Conservation (phyloP, 2,329 filamentous ascomycete species). For the Penicillium sp. region DNA sequence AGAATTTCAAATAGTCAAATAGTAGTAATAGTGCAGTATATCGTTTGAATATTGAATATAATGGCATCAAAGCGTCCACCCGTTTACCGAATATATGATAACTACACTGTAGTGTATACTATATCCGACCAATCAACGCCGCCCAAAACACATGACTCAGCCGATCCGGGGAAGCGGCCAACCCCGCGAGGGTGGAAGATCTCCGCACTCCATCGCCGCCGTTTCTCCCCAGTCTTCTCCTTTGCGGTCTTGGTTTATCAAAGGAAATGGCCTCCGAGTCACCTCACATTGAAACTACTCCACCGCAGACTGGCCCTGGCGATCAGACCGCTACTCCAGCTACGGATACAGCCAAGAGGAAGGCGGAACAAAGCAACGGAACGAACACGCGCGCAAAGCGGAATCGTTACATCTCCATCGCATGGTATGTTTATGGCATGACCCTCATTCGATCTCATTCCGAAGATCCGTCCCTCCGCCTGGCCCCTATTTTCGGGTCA, state of each 20-base stretch:
- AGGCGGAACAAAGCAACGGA: constrained; percentile 49
- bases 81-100: too few species aligned
- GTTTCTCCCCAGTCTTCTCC: constrained; percentile 14
- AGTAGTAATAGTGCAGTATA: too few species aligned
- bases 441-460: constrained; percentile 13
- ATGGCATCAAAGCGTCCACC: too few species aligned
- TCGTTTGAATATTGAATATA: too few species aligned
- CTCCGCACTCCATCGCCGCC: constrained; percentile 36
- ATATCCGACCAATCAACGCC: constrained; percentile 13
- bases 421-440: constrained; percentile 55
- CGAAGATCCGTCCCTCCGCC: not conserved
- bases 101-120: too few species aligned
- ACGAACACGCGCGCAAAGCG: constrained; percentile 63
- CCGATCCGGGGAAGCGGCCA: constrained; percentile 39
- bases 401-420: constrained; percentile 70
- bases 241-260: constrained; percentile 5
- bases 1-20: too few species aligned
- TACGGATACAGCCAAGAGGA: constrained; percentile 44
- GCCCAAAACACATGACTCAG: constrained; percentile 24
- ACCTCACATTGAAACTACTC: constrained; percentile 32
- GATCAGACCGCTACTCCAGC: constrained; percentile 29
- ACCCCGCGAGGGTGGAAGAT: constrained; percentile 39
- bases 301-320: constrained; percentile 26
- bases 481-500: not conserved
- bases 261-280: constrained; percentile 40